These are phyloP conservation scores for Zopfia rhizophila DNA, from an alignment of 2,329 filamentous ascomycete genomes.

Conservation along the genomic window DNA sequence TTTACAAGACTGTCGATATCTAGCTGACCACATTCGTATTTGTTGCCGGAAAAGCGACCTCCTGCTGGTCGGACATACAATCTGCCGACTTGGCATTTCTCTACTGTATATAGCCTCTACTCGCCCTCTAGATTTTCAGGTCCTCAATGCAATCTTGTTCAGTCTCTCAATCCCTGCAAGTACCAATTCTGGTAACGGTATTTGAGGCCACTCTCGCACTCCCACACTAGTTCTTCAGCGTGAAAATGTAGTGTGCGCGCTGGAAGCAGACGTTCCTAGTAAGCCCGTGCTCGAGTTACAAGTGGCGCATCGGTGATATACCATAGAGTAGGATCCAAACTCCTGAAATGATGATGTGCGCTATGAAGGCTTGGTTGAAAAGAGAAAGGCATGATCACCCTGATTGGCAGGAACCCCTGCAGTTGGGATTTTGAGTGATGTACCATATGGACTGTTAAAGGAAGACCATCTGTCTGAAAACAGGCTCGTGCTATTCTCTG, in stretches of 20 bases:
- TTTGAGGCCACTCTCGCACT: constrained; percentile 1
- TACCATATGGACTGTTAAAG: not conserved
- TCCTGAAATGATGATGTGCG: constrained; percentile 4
- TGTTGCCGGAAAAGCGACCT: too few species aligned
- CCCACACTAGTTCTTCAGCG: constrained; percentile 8
- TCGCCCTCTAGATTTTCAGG: too few species aligned
- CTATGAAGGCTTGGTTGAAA: not conserved
- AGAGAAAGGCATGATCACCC: too few species aligned
- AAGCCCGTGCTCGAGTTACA: constrained; percentile 5
- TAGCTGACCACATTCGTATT: too few species aligned
- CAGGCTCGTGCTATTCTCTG: not conserved
- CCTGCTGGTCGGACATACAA: too few species aligned
- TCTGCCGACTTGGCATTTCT: too few species aligned
- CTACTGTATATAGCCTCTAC: too few species aligned
- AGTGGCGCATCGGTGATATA: constrained; percentile 4
- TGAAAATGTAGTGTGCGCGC: constrained; percentile 6
- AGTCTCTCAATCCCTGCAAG: too few species aligned
- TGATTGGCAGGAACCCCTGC: not conserved
- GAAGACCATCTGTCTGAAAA: constrained; percentile 7
- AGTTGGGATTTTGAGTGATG: not conserved
- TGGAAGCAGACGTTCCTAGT: constrained; percentile 3
- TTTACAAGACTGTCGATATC: too few species aligned
- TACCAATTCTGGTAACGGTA: too few species aligned
- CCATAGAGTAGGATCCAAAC: not conserved
- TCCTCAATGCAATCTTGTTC: too few species aligned